A percentile compares a stretch with the other conserved stretches of the same genome.
Evolutionary conservation across 768 basidiomycete species (phyloP).

Genomic region (Boletus sp.): DNA sequence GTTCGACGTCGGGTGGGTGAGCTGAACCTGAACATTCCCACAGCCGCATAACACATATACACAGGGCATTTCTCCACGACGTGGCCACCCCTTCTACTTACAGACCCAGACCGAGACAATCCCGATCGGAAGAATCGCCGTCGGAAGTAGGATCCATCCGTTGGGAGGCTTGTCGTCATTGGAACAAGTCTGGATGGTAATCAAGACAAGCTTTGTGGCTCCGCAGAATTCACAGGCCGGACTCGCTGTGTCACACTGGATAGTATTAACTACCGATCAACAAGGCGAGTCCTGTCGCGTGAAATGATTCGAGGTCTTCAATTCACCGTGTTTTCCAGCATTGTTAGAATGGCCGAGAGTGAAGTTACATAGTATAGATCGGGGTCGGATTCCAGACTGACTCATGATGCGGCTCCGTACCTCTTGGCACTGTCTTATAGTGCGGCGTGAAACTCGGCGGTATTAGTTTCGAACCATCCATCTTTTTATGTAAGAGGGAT

Average conservation of each 20-base stretch:
- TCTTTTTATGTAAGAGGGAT: too few relatives aligned
- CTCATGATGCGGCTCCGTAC: too few relatives aligned
- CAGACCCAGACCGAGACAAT: conserved; percentile 15
- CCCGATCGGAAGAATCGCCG: background rate
- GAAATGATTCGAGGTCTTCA: background rate
- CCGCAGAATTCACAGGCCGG: background rate
- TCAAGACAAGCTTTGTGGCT: background rate
- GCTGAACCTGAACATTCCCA: background rate
- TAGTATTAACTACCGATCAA: background rate
- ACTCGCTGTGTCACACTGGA: background rate
- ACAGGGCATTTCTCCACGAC: background rate
- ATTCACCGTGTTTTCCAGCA: background rate
- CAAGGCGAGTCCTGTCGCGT: background rate
- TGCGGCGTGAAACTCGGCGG: too few relatives aligned
- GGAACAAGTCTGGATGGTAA: too few relatives aligned
- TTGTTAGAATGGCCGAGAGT: background rate
- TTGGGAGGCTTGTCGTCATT: background rate
- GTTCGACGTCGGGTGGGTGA: background rate
- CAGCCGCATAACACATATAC: background rate
- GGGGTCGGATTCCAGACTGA: too few relatives aligned
- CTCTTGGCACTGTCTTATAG: too few relatives aligned
- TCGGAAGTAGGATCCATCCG: background rate
- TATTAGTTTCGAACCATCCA: too few relatives aligned
- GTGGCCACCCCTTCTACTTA: conserved; percentile 9
- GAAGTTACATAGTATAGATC: too few relatives aligned